Evolutionary conservation across 2,329 filamentous ascomycete species (phyloP), one percentile per base, ranked within the genome.

Genomic region (Penicillium aurantiogriseum): DNA sequence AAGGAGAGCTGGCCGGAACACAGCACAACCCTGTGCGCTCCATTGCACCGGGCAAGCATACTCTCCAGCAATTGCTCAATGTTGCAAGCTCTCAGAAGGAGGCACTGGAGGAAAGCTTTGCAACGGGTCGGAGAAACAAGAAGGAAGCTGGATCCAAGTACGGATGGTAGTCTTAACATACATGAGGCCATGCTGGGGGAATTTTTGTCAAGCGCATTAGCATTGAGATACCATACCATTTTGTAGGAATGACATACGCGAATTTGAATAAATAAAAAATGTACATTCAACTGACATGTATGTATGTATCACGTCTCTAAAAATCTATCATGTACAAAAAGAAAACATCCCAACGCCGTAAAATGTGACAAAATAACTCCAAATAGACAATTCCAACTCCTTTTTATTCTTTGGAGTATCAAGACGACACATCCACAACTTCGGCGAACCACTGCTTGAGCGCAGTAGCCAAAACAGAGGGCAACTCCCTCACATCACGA

Each of bases 401-500:
- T 46, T 56, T 59, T 62, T 0, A 61, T 63, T 56, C 60, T 47
- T 47, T 40, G 44, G 54, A 35, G 53, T 27, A 52, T 66, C 59
- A 68, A 47, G 72, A 72, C 33, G 75, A 76, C 38, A 76, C 69
- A 65, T 77, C 76, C 29, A 85, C 85, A 66, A 88, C 84, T 70
- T 88, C 85, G 5, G 90, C 88, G 81, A 99, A 97, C 95, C 95
- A 99, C 64, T 95, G 95, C 77, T 93, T 88, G 78, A 99, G 77
- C 65, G 96, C 83, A 29, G 90, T 90, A 15, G 92, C 90, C 75
- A 99, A 76, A 43, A 97, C 92, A 35, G 86, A 87, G 5, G 95
- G 94, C 69, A 99, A 80, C 76, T 99, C 94, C 69, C 89, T 87
- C 47, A 99, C 87, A 77, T 97, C 87, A 64, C 93, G 87, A 57